phyloP scores from a whole-genome alignment of 305 asterid species.

The Fraxinus baroniana region DNA sequence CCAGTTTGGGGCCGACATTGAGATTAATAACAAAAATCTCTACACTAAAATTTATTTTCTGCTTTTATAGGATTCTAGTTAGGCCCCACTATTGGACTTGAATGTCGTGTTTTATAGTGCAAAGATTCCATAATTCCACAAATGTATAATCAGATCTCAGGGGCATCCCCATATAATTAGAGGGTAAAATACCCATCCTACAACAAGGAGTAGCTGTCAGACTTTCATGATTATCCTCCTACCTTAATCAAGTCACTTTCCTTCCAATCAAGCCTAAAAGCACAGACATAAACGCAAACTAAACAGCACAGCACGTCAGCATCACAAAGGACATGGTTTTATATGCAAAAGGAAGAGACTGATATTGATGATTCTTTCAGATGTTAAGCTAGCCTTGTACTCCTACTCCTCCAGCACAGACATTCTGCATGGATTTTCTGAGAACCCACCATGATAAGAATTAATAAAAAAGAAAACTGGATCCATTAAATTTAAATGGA shows the following conservation, averaged over 20 bases:
- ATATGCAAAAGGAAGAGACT: not conserved
- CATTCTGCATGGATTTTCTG: not conserved
- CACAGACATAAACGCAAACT: not conserved
- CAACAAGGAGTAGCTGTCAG: not conserved
- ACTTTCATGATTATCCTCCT: not conserved
- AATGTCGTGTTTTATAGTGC: not conserved
- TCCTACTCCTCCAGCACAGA: not conserved
- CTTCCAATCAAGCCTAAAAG: not conserved
- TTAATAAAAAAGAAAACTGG: not conserved
- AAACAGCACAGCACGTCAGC: not conserved
- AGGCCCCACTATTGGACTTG: not conserved
- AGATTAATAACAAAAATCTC: not conserved
- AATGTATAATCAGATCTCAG: not conserved
- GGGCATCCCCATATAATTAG: not conserved
- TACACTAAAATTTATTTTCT: not conserved
- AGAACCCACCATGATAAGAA: not conserved
- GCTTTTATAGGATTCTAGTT: not conserved
- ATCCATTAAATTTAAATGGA: not conserved
- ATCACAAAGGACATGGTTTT: not conserved
- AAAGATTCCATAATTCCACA: not conserved
- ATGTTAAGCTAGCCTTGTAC: not conserved
- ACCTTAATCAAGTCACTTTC: not conserved
- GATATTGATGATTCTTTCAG: not conserved
- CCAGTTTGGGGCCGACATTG: not conserved
- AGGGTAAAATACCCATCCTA: not conserved